These are phyloP conservation scores for Rubia yunnanensis DNA, from an alignment of 257 asterid genomes.

Conservation along the genomic window DNA sequence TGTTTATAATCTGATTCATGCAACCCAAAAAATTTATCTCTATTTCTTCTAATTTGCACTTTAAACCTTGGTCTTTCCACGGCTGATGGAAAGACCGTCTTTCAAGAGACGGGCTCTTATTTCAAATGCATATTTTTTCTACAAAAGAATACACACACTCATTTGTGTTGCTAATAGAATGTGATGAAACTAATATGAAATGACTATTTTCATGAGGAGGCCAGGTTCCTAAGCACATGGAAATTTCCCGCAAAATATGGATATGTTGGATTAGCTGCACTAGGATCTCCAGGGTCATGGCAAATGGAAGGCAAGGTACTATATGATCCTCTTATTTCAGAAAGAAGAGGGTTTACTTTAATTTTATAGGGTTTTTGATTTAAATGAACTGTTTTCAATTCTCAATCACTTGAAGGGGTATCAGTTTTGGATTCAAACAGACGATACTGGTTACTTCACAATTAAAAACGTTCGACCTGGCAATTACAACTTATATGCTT, in stretches of 20 bases:
- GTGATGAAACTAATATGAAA: too few relatives aligned
- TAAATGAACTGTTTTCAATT: too few relatives aligned
- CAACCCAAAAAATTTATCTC: too few relatives aligned
- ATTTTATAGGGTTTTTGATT: too few relatives aligned
- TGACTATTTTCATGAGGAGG: neutral
- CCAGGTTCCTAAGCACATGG: conserved; percentile 11
- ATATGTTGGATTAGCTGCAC: conserved; percentile 63
- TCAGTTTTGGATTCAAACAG: conserved; percentile 62
- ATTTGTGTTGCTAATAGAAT: too few relatives aligned
- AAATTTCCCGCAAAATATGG: conserved; percentile 37
- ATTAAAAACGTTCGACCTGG: conserved; percentile 31
- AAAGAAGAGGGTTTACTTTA: too few relatives aligned
- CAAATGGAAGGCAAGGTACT: conserved; percentile 53
- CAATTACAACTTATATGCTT: conserved; percentile 43
- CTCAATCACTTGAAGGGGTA: conserved; percentile 31
- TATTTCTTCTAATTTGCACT: too few relatives aligned
- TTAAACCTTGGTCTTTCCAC: too few relatives aligned
- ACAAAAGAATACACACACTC: neutral
- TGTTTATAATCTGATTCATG: too few relatives aligned
- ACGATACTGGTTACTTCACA: conserved; percentile 33
- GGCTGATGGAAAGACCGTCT: too few relatives aligned
- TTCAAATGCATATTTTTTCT: too few relatives aligned
- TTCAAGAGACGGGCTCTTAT: too few relatives aligned
- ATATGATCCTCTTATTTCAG: neutral
- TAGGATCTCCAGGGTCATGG: conserved; percentile 68